phyloP scores from a whole-genome alignment of 2,329 filamentous ascomycete genomes.

The Claviceps quebecensis region DNA sequence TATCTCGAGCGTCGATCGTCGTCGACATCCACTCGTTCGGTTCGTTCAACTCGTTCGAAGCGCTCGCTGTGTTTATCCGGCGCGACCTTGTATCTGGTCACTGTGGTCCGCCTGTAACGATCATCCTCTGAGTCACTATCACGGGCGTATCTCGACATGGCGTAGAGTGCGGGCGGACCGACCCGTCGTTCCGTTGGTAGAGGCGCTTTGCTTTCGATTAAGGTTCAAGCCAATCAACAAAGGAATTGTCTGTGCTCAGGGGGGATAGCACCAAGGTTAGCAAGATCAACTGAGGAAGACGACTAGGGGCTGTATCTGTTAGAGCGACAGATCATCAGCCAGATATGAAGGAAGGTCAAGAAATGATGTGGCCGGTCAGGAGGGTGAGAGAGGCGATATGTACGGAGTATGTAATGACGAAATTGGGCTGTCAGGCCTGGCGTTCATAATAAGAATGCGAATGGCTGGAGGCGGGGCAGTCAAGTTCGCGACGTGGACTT shows the following conservation, averaged over 20 bases:
- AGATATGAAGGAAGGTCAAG: background rate
- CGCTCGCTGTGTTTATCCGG: slow-evolving; percentile 26
- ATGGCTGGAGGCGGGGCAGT: slow-evolving; percentile 1
- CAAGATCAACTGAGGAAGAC: background rate
- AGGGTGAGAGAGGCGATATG: background rate
- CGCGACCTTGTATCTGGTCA: slow-evolving; percentile 38
- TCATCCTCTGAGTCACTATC: slow-evolving; percentile 29
- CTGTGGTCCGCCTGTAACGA: slow-evolving; percentile 30
- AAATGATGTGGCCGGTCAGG: background rate
- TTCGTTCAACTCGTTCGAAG: slow-evolving; percentile 24
- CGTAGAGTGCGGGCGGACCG: slow-evolving; percentile 11
- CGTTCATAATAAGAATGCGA: background rate
- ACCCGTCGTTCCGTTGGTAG: slow-evolving; percentile 4
- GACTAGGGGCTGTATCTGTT: background rate
- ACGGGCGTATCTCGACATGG: slow-evolving; percentile 21
- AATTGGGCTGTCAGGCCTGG: slow-evolving; percentile 2
- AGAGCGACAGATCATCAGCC: background rate
- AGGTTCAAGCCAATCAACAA: slow-evolving; percentile 1
- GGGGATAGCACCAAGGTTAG: background rate
- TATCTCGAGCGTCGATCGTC: slow-evolving; percentile 32
- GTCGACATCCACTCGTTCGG: slow-evolving; percentile 27
- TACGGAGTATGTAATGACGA: slow-evolving; percentile 7
- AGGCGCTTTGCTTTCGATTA: slow-evolving; percentile 3
- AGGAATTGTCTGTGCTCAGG: background rate
- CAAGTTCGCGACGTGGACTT: background rate